Conservation (phyloP, 805 yeast genomes). For the Monosporozyma servazzii region DNA sequence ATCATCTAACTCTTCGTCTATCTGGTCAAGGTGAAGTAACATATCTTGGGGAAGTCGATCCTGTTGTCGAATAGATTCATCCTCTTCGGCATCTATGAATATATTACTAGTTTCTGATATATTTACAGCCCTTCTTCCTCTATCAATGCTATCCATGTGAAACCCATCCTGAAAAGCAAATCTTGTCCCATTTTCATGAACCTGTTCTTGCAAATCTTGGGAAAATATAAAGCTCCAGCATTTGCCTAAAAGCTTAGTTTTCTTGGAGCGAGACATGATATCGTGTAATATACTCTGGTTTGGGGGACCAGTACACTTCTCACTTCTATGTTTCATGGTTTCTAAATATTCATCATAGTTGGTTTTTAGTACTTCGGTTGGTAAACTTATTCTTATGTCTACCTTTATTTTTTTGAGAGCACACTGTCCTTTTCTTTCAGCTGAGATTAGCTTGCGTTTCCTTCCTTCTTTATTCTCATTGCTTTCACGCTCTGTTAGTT, state of each 20-base stretch:
- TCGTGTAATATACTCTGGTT: neutral
- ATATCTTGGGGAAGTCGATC: conserved; percentile 7
- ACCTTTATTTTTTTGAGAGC: neutral
- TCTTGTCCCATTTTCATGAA: neutral
- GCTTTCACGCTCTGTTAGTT: neutral
- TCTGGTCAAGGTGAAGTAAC: conserved; percentile 22
- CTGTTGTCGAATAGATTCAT: neutral
- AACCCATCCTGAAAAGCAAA: neutral
- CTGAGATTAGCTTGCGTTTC: neutral
- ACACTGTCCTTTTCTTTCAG: too few relatives aligned
- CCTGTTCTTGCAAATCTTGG: neutral
- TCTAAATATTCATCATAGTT: conserved; percentile 17
- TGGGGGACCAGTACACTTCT: neutral
- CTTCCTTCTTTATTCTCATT: neutral
- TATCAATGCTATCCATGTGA: conserved; percentile 1
- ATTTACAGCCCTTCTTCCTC: conserved; percentile 10
- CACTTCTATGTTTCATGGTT: conserved; percentile 12
- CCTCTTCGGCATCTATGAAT: neutral
- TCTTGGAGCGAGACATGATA: neutral
- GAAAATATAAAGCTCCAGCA: conserved; percentile 13
- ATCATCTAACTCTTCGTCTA: conserved; percentile 23
- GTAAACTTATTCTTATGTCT: conserved; percentile 20
- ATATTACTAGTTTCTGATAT: neutral
- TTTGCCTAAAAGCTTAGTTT: conserved; percentile 1
- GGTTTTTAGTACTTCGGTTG: conserved; percentile 19